Percentiles rank a stretch among this genome's conserved stretches.
Conservation (phyloP, 768 basidiomycete genomes). For the Suillus clintonianus region DNA sequence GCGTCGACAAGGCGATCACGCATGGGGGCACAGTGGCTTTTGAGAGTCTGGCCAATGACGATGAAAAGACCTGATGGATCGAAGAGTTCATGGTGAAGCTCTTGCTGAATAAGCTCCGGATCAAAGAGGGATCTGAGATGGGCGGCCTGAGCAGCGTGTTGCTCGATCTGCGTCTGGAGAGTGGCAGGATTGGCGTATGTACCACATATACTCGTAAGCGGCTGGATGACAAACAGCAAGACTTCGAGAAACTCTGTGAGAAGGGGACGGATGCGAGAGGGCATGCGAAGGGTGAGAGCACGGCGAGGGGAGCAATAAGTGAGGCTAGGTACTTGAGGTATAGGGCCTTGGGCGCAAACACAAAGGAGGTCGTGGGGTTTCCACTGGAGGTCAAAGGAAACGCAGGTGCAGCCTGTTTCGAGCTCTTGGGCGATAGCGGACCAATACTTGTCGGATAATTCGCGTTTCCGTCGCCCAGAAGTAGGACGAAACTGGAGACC, state of each 20-base stretch:
- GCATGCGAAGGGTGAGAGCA: conserved; percentile 63
- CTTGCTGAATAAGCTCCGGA: conserved; percentile 78
- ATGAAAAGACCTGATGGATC: conserved; percentile 79
- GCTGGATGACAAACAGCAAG: conserved; percentile 81
- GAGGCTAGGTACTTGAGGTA: conserved; percentile 43
- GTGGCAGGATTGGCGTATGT: conserved; percentile 61
- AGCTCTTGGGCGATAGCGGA: conserved; percentile 76
- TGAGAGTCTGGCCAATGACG: conserved; percentile 78
- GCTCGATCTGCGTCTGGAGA: conserved; percentile 59
- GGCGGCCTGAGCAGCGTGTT: conserved; percentile 62
- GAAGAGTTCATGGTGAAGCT: conserved; percentile 74
- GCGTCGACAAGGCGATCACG: conserved; percentile 80
- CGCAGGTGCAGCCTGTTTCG: conserved; percentile 80
- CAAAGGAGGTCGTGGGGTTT: conserved; percentile 58
- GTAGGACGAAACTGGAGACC: conserved; percentile 82
- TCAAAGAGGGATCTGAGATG: conserved; percentile 79
- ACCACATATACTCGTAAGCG: conserved; percentile 62
- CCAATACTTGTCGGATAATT: conserved; percentile 84
- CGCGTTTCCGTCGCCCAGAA: conserved; percentile 69
- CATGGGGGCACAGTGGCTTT: conserved; percentile 93
- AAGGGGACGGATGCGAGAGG: conserved; percentile 70
- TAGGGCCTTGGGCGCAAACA: conserved; percentile 48
- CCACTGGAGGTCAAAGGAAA: conserved; percentile 67
- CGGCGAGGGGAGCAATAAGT: conserved; percentile 45
- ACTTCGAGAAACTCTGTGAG: conserved; percentile 80